Evolutionary conservation across 2,329 filamentous ascomycete genomes (phyloP), one percentile per base, ranked within the genome.

Genomic region (Alternaria longipes): DNA sequence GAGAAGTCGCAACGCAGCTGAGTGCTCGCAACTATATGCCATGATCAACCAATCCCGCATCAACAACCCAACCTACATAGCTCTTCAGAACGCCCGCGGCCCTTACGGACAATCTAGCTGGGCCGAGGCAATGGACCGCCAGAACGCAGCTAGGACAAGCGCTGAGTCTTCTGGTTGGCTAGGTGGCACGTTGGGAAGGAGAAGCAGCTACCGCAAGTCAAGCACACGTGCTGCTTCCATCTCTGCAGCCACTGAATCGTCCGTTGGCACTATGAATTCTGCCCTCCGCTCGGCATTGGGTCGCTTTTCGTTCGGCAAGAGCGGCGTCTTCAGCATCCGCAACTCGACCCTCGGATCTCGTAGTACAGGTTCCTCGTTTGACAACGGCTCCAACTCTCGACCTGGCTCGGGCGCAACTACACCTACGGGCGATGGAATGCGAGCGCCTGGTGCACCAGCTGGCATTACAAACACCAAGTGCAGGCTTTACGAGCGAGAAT

Each of bases 41-140:
- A 87, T 94, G 44, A 94, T 98, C 63, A 96, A 98, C 78, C 86
- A 91, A 62, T 90, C 94, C 20, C 91, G 95, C 49, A 91, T 97
- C 76, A 92, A 97, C 80, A 97, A 98, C 75, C 90, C 93, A 54
- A 94, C 93, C 56, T 97, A 94, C 80, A 93, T 91, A 83, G 76
- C 90, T 78, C 68, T 93, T 83, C 86, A 92, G 84, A 85, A 91
- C 82, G 81, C 96, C 84, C 82, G 92, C 84, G 66, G 89, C 83
- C 80, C 83, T 75, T 66, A 83, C 53, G 84, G 71, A 24, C 75
- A 67, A 72, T 78, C 76, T 62, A 82, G 61, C 75, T 84, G 69
- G 83, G 84, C 69, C 76, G 86, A 81, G 67, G 80, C 75, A 62
- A 84, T 87, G 74, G 85, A 85, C 54, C 82, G 81, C 14, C 80